Percentiles rank a stretch among this genome's conserved stretches.
These are phyloP conservation scores for Volvox africanus DNA, from an alignment of 139 green algal genomes.

Conservation along the genomic window DNA sequence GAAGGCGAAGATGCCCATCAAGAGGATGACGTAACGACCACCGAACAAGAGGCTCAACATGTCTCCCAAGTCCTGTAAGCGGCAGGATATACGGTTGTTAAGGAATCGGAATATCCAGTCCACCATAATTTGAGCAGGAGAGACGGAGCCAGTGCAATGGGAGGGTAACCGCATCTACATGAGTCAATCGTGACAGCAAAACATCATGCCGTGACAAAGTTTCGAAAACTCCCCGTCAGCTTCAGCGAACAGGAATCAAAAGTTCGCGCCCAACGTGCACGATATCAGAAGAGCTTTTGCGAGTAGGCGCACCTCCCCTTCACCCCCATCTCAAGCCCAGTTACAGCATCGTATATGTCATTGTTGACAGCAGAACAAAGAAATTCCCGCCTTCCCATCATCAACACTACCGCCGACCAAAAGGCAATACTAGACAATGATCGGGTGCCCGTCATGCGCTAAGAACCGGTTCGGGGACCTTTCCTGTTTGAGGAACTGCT, in stretches of 20 bases:
- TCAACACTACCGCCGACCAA: slow-evolving; percentile 65
- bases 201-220: no score
- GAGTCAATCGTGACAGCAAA: no score
- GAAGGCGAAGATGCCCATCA: slow-evolving; percentile 98
- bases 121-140: no score
- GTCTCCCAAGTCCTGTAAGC: slow-evolving; percentile 75
- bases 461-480: background rate
- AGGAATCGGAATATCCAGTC: no score
- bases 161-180: no score
- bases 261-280: no score
- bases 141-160: no score
- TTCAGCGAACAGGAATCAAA: no score
- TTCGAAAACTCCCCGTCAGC: no score
- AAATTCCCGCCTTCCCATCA: background rate
- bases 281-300: slow-evolving; percentile 86
- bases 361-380: no score
- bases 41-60: slow-evolving; percentile 94
- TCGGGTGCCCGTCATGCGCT: slow-evolving; percentile 42
- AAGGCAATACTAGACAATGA: slow-evolving; percentile 94
- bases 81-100: no score
- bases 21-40: slow-evolving; percentile 96
- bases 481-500: slow-evolving; percentile 71
- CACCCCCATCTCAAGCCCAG: no score
- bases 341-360: slow-evolving; percentile 61
- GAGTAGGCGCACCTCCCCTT: slow-evolving; percentile 48